These are phyloP conservation scores for Drechslerella coelobrocha DNA, from an alignment of 2,329 filamentous ascomycete species.

Conservation along the genomic window DNA sequence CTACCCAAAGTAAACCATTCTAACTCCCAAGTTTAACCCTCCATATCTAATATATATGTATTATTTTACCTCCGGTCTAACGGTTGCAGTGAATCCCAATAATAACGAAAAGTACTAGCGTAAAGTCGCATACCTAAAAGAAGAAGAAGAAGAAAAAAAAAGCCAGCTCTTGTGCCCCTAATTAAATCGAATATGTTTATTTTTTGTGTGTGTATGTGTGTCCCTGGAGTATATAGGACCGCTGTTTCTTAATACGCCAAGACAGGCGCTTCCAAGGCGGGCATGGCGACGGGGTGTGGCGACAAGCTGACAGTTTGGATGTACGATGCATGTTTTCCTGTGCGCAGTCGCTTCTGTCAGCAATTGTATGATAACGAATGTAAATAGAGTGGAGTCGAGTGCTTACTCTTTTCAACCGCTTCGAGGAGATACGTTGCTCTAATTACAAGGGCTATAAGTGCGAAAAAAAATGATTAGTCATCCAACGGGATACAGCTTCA, in stretches of 20 bases:
- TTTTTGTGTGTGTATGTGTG: no score
- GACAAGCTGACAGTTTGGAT: conserved; percentile 27
- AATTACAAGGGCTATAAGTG: conserved; percentile 19
- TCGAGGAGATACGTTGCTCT: conserved; percentile 37
- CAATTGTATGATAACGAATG: neutral
- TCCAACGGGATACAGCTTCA: no score
- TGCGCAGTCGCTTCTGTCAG: neutral
- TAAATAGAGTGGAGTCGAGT: neutral
- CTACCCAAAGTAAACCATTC: no score
- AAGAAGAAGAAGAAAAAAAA: no score
- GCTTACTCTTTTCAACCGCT: conserved; percentile 42
- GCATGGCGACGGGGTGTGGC: neutral
- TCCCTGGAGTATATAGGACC: no score
- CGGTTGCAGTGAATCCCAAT: no score
- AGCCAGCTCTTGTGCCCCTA: no score
- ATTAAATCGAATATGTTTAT: no score
- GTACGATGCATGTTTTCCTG: conserved; percentile 17
- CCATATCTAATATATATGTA: neutral
- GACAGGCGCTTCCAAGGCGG: conserved; percentile 15
- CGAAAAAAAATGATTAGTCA: no score
- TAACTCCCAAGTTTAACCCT: neutral
- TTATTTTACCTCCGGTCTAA: no score
- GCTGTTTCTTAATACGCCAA: conserved; percentile 16
- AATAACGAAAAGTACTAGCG: no score
- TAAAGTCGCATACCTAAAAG: no score